Percentiles rank a stretch among this genome's conserved stretches.
Conservation (phyloP, 208 protist species). For the Acanthamoeba polyphaga region DNA sequence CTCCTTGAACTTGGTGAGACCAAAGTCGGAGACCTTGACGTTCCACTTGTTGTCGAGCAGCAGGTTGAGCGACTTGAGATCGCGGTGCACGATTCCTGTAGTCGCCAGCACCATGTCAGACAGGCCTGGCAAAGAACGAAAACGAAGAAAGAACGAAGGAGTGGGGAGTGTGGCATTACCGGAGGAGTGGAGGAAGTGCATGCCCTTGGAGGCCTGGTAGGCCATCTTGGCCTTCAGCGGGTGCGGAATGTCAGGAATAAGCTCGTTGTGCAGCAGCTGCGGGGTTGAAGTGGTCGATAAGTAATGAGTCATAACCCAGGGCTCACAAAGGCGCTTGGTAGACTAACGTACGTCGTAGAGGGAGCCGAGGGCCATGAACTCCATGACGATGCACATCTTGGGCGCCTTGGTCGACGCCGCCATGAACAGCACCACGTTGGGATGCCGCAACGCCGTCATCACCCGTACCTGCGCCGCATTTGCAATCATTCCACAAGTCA, state of each 20-base stretch:
- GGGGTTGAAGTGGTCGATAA: too few species aligned
- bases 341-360: neutral
- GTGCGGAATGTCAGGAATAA: neutral
- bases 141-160: too few species aligned
- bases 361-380: neutral
- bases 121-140: too few species aligned
- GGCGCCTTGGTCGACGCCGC: neutral
- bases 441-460: neutral
- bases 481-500: too few species aligned
- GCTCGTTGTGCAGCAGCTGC: neutral
- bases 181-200: slow-evolving; percentile 47
- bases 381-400: slow-evolving; percentile 53
- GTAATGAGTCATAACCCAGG: too few species aligned
- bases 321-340: too few species aligned
- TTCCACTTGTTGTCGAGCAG: slow-evolving; percentile 58
- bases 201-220: slow-evolving; percentile 54
- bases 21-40: neutral
- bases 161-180: neutral
- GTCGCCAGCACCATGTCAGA: too few species aligned
- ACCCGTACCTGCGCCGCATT: neutral
- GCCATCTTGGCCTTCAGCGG: slow-evolving; percentile 36
- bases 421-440: slow-evolving; percentile 44
- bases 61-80: slow-evolving; percentile 56
- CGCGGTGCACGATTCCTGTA: slow-evolving; percentile 16
- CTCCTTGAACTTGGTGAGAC: neutral